Percentiles rank a stretch among this genome's conserved stretches.
These are phyloP conservation scores for Endocarpon pusillum DNA, from an alignment of 495 filamentous ascomycete genomes.

Conservation along the genomic window DNA sequence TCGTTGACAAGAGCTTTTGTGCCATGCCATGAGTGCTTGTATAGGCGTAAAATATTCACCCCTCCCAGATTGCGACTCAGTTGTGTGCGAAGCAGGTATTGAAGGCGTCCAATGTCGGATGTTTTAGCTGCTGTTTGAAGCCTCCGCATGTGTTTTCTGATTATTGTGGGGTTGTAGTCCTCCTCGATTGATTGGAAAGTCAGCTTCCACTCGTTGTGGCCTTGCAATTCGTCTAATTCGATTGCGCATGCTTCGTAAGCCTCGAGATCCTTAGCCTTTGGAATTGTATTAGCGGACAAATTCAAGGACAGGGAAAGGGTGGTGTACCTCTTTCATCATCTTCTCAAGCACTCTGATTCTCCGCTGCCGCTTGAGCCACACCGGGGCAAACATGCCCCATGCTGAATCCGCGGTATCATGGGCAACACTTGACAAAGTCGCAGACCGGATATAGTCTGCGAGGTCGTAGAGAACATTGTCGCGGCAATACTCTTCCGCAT, in stretches of 20 bases:
- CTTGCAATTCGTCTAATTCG: conserved; percentile 68
- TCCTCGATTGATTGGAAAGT: conserved; percentile 39
- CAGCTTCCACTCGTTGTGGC: conserved; percentile 66
- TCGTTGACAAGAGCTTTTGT: conserved; percentile 75
- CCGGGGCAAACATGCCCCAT: too few species aligned
- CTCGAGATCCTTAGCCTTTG: too few species aligned
- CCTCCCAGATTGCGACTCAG: conserved; percentile 67
- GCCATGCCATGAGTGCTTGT: conserved; percentile 69
- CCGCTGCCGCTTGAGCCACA: too few species aligned
- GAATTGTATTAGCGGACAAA: too few species aligned
- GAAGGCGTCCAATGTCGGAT: conserved; percentile 59
- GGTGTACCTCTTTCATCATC: too few species aligned
- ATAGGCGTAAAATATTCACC: conserved; percentile 71
- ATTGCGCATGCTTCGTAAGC: conserved; percentile 41
- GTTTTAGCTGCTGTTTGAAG: conserved; percentile 59
- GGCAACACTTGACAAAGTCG: too few species aligned
- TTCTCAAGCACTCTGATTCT: too few species aligned
- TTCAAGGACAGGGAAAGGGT: too few species aligned
- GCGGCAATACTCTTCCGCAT: too few species aligned
- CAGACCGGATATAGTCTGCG: too few species aligned
- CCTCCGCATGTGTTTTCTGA: conserved; percentile 49
- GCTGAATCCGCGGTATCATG: too few species aligned
- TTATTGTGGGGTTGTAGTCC: conserved; percentile 54
- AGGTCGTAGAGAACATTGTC: too few species aligned
- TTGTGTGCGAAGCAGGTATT: conserved; percentile 65